Percentiles rank a stretch among this genome's conserved stretches.
Evolutionary conservation across 1,284 basidiomycete genomes (phyloP).

Genomic region (Cryptococcus deneoformans): DNA sequence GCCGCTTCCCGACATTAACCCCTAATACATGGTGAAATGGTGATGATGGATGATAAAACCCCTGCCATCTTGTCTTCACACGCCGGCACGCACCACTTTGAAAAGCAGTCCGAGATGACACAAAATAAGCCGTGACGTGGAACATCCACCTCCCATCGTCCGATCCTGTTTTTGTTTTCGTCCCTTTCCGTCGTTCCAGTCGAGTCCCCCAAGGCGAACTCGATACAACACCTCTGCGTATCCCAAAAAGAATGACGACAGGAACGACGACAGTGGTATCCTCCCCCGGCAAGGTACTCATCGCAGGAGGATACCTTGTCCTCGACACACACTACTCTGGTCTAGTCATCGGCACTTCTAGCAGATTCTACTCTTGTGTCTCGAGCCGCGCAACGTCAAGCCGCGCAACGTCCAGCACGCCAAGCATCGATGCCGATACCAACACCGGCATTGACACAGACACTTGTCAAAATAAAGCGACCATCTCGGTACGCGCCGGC

Average conservation of each 20-base stretch:
- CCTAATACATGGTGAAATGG: too few species aligned
- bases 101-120: too few species aligned
- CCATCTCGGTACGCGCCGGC: constrained; percentile 77
- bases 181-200: too few species aligned
- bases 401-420: not conserved
- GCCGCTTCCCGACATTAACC: too few species aligned
- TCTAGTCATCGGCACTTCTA: constrained; percentile 82
- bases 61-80: too few species aligned
- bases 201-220: too few species aligned
- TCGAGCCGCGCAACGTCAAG: not conserved
- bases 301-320: constrained; percentile 93
- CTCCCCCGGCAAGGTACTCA: constrained; percentile 86
- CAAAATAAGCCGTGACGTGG: too few species aligned
- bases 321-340: constrained; percentile 80
- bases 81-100: too few species aligned
- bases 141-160: too few species aligned
- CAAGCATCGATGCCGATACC: constrained; percentile 33
- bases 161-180: too few species aligned
- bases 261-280: constrained; percentile 62
- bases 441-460: constrained; percentile 1
- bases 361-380: constrained; percentile 78
- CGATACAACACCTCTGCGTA: too few species aligned
- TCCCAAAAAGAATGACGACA: not conserved
- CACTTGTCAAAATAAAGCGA: not conserved
- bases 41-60: too few species aligned